Evolutionary conservation across 208 protist species (phyloP), one percentile per base, ranked within the genome.

Genomic region (Acanthamoeba rhysodes): DNA sequence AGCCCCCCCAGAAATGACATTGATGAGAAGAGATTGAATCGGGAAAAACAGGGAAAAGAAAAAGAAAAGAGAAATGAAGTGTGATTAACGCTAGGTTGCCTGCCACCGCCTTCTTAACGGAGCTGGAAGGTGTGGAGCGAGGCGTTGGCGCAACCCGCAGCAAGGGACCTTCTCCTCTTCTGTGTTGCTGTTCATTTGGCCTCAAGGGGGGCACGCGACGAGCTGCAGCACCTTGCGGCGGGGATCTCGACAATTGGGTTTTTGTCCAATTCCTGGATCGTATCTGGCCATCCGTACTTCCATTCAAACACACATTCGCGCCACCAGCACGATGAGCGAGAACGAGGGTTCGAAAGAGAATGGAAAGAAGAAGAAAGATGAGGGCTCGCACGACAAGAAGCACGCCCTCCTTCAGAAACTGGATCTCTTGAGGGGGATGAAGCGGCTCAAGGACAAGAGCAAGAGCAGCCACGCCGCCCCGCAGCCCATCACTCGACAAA

Each of bases 401-500:
- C 57, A 93, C 55, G 87, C 87, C 62, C 87, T 93, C 34, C 87
- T 93, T 59, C 87, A 93, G 87, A 93, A 93, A 57, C 32, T 93
- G 45, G 87, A 93, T 50, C 18, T 70, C 10, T 62, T 93, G 53
- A 20, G 57, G 41, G 66, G 32, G 16, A 93, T 78, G 87, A 93
- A 78, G 59, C 5, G 87, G 16, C 66, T 76, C 64, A 93, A 93
- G 62, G 66, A 93, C 53, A 93, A 93, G 37, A 70, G 66, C 45
- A 93, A 93, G 62, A 82, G 72, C 37, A 37, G 72, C 32, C 57
- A 93, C 7, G 62, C 8, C 32, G 12, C 66, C 24, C 59, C 87
- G 55, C 14, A 41, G 7, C 29, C 37, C 53, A 10, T 62, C 59
- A 29, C 32, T 5, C 37, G 64, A 24, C 45, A n/a, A 4, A 7